Base-by-base conservation (phyloP, 2,329 filamentous ascomycete species). In the Xylaria sp. region DNA sequence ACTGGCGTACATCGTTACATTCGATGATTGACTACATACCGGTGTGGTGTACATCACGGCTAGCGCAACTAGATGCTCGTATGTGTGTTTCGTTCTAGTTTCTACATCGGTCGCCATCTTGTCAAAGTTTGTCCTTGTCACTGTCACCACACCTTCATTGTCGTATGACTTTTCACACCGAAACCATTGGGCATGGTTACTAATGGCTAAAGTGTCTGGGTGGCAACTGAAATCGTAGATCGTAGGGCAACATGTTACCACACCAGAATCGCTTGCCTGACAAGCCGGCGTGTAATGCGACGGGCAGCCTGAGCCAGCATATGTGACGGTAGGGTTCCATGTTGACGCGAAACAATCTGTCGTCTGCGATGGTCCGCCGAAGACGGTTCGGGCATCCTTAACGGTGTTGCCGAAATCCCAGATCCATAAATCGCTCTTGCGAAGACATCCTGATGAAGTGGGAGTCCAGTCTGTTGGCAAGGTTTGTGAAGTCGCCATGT, bases 341-440 rank as follows among this genome's bases (percentile, higher is more conserved):
- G 67, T 56, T 31, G 75, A 61, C 1, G 74, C 65, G 55, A 76
- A 68, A 58, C 75, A 76, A 13, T 70, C 49, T 12, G 65, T 62
- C n/a, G 64, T 75, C 60, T 76, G 75, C 9, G 75, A 70, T 23
- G 75, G 74, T 1, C 74, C 74, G 8, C 75, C 73, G 10, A 76
- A 61, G 2, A 75, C 74, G 6, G 75, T 76, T 7, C 71, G 67
- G 15, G 64, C 68, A 52, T 75, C 72, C 0, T 1, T 2, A 9
- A 18, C 10, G 15, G 12, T 43, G 1, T 46, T 5, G 20, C 68
- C 23, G 39, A 67, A 74, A 25, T 71, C 64, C 71, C 73, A 76
- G 46, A 78, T 67, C 74, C 73, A 78, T 51, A 68, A 72, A 46
- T 76, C 75, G 1, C 43, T 58, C 4, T 64, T 57, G 49, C 66